Conservation (phyloP, 2,329 filamentous ascomycete species). For the Venturia oleaginea region DNA sequence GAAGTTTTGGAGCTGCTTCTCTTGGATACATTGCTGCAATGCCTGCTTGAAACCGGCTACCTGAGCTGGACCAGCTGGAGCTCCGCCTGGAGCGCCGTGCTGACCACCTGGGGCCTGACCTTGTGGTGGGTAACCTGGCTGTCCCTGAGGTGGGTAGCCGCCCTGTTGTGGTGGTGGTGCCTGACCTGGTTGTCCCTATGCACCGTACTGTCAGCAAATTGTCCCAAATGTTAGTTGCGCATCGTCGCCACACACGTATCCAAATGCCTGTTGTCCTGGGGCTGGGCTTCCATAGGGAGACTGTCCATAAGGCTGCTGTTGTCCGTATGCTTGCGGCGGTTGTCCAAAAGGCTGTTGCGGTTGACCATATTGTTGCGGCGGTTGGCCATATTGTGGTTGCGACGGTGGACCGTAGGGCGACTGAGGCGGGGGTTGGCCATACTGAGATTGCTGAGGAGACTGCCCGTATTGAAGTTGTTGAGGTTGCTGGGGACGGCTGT, state of each 20-base stretch:
- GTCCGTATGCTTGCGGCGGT: constrained; percentile 26
- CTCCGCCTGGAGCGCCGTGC: constrained; percentile 17
- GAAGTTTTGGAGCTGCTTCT: constrained; percentile 50
- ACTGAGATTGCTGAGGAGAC: constrained; percentile 18
- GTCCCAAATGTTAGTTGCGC: neutral
- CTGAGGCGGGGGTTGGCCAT: constrained; percentile 19
- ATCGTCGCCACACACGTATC: constrained; percentile 15
- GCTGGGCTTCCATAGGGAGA: constrained; percentile 12
- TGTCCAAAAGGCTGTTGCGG: constrained; percentile 24
- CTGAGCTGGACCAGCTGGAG: constrained; percentile 31
- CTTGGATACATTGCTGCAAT: constrained; percentile 47
- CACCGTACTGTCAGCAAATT: neutral
- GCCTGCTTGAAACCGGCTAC: constrained; percentile 47
- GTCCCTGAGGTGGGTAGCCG: constrained; percentile 26
- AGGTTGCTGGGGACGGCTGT: constrained; percentile 23
- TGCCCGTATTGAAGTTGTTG: constrained; percentile 18
- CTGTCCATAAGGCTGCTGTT: constrained; percentile 19
- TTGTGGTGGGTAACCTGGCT: constrained; percentile 26
- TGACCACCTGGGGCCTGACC: constrained; percentile 20
- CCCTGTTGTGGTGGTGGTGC: constrained; percentile 27
- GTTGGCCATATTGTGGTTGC: constrained; percentile 21
- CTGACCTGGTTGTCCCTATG: constrained; percentile 22
- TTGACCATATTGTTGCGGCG: constrained; percentile 16
- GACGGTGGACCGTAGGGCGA: constrained; percentile 23
- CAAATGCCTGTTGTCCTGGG: constrained; percentile 11